phyloP scores from a whole-genome alignment of 257 asterid genomes.

The Lycium ferocissimum region DNA sequence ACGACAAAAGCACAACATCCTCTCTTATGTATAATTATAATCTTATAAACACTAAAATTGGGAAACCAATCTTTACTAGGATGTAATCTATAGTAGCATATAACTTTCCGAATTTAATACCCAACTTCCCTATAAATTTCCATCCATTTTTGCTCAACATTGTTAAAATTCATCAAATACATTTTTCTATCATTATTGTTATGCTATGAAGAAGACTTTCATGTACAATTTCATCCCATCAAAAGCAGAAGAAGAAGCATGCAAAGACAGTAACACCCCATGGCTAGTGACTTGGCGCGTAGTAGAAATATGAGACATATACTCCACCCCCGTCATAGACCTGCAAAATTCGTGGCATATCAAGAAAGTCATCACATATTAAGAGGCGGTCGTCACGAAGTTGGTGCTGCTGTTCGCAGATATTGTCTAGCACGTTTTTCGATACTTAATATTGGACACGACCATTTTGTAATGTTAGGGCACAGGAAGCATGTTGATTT shows the following conservation, averaged over 20 bases:
- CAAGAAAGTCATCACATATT: constrained; percentile 44
- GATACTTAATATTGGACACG: constrained; percentile 55
- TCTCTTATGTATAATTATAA: no score
- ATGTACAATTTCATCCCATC: constrained; percentile 48
- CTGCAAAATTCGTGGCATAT: constrained; percentile 58
- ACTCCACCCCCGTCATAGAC: constrained; percentile 42
- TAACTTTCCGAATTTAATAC: not conserved
- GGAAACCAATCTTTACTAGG: no score
- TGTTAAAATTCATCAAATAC: no score
- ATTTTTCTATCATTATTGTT: no score
- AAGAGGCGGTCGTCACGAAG: constrained; percentile 43
- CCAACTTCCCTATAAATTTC: not conserved
- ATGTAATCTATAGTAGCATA: no score
- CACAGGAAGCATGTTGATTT: constrained; percentile 42
- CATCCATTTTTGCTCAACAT: not conserved
- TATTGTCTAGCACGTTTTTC: constrained; percentile 40
- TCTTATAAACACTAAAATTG: no score
- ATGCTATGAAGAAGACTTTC: constrained; percentile 43
- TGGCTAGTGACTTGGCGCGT: constrained; percentile 39
- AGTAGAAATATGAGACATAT: constrained; percentile 52
- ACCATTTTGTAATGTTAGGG: constrained; percentile 46
- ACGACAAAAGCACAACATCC: no score
- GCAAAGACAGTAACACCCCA: not conserved
- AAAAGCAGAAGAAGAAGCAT: constrained; percentile 45
- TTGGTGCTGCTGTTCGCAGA: not conserved